Evolutionary conservation across 352 stramenopile genomes (phyloP), one percentile per base, ranked within the genome.

Genomic region (Phytophthora ohioensis): DNA sequence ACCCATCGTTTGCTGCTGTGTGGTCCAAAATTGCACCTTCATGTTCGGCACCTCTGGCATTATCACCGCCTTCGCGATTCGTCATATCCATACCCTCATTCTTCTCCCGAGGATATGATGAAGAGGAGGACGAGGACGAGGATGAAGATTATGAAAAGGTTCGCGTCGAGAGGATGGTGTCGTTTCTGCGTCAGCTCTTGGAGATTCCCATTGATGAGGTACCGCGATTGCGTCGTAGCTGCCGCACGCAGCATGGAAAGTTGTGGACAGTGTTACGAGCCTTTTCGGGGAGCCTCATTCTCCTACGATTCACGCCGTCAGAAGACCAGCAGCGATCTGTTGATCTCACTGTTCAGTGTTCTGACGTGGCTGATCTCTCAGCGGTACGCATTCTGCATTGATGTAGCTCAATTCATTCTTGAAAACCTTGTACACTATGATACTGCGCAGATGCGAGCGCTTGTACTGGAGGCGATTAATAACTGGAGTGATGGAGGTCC

Each of bases 271-370:
- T 82, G 8, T 60, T 90, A 52, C 65, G 60, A 61, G 79, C 79
- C 5, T 76, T 79, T n/a, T 59, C 75, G 5, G 75, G 71, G 1
- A 89, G 81, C 55, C 48, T 91, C 3, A 67, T 92, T 17, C 72
- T 91, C 0, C 59, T 93, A 34, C 71, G 71, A 48, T 76, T 79
- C 2, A 71, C 51, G 10, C 57, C 73, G 15, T 58, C 59, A 32
- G 63, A 75, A 45, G 65, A 78, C 13, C 51, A 69, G 10, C 59
- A 70, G 27, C 66, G 47, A 45, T 69, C 73, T 3, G 68, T 90
- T 36, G 81, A 90, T 43, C 46, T 90, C 3, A 74, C 69, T 7
- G 65, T 89, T 8, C 75, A 91, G 49, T 79, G 83, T n/a, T 90
- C 83, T 9, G 80, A 81, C 46, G 51, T 80, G 1, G 74, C 73